Percentiles rank a stretch among this genome's conserved stretches.
Evolutionary conservation across 805 yeast genomes (phyloP).

Genomic region (Lipomyces starkeyi): DNA sequence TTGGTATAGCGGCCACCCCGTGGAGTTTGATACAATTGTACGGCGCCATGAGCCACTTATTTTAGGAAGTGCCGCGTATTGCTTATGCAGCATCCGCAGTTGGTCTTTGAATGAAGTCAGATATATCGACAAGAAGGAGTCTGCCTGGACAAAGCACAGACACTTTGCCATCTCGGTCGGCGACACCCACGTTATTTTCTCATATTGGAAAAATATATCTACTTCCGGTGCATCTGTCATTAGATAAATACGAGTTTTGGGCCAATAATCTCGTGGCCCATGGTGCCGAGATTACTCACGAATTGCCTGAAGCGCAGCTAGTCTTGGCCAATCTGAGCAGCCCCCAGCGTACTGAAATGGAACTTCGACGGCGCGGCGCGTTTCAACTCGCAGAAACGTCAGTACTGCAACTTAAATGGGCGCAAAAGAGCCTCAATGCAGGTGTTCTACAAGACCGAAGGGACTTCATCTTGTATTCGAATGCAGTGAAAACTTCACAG

Average conservation of each 20-base stretch:
- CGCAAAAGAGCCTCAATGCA: not conserved
- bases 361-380: slow-evolving; percentile 27
- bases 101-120: not conserved
- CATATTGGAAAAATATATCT: slow-evolving; percentile 17
- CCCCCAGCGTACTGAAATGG: slow-evolving; percentile 21
- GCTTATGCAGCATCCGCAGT: not conserved
- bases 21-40: not conserved
- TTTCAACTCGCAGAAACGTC: not conserved
- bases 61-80: not conserved
- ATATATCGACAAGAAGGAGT: not conserved
- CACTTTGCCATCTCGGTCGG: not conserved
- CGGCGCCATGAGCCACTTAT: not conserved
- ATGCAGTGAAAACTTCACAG: not conserved
- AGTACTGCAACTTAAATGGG: slow-evolving; percentile 26
- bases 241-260: slow-evolving; percentile 1
- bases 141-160: not conserved
- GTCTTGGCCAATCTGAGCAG: slow-evolving; percentile 21
- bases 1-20: not conserved
- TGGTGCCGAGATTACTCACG: slow-evolving; percentile 11
- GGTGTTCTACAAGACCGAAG: not conserved
- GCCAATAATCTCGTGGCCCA: not conserved
- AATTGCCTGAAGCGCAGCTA: slow-evolving; percentile 11
- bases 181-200: slow-evolving; percentile 5
- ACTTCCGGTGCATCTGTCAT: slow-evolving; percentile 29
- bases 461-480: not conserved